phyloP scores from a whole-genome alignment of 2,329 filamentous ascomycete genomes.

The Cryphonectria japonica region DNA sequence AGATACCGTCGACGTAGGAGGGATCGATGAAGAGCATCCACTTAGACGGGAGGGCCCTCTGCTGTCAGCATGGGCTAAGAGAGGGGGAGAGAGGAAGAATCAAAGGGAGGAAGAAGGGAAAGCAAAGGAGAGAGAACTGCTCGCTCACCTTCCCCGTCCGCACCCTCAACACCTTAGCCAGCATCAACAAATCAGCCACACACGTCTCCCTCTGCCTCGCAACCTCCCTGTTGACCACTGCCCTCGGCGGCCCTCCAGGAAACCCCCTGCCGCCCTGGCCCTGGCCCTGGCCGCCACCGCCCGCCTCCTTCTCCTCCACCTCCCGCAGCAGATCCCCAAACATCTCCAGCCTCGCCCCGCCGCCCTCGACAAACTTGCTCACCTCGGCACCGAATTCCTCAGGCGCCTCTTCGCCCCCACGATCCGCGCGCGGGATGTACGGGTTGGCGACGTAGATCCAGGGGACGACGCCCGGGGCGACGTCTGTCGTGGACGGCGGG shows the following conservation, averaged over 20 bases:
- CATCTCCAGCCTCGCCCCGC: constrained; percentile 53
- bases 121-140: constrained; percentile 36
- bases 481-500: constrained; percentile 65
- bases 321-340: constrained; percentile 52
- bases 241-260: constrained; percentile 38
- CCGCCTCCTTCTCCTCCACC: constrained; percentile 39
- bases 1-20: constrained; percentile 61
- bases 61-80: constrained; percentile 24
- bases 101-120: constrained; percentile 29
- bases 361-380: constrained; percentile 55
- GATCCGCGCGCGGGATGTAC: constrained; percentile 47
- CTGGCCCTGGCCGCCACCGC: neutral
- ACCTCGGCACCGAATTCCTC: constrained; percentile 51
- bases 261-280: constrained; percentile 25
- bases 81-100: constrained; percentile 32
- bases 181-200: constrained; percentile 58
- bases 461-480: constrained; percentile 48
- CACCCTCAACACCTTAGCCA: constrained; percentile 63
- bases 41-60: constrained; percentile 45
- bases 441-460: constrained; percentile 81
- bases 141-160: constrained; percentile 66
- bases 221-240: constrained; percentile 50
- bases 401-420: constrained; percentile 53
- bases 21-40: constrained; percentile 74
- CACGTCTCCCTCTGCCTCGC: constrained; percentile 54